phyloP scores from a whole-genome alignment of 2,329 filamentous ascomycete species.

The Trichoderma sp. region DNA sequence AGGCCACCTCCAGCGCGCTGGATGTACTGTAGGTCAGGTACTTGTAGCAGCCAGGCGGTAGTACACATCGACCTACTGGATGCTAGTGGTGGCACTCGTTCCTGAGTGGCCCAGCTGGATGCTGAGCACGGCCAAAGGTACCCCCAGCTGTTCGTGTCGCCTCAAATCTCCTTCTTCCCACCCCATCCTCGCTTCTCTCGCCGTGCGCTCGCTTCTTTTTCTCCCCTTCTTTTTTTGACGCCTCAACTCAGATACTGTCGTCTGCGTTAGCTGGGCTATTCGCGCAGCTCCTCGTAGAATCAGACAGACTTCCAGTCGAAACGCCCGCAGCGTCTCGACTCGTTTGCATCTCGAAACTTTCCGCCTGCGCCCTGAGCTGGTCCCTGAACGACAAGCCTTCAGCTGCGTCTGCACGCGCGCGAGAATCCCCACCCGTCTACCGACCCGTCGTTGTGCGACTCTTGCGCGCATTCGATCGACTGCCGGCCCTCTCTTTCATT shows the following conservation, averaged over 20 bases:
- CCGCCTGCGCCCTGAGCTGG: constrained; percentile 4
- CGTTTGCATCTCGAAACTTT: not conserved
- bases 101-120: not conserved
- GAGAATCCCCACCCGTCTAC: constrained; percentile 14
- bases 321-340: not conserved
- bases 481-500: constrained; percentile 5
- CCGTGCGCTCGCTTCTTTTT: constrained; percentile 12
- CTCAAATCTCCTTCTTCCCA: constrained; percentile 18
- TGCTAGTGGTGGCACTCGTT: constrained; percentile 2
- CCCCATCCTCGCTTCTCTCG: constrained; percentile 18
- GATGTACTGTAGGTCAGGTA: not conserved
- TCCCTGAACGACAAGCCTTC: constrained; percentile 10
- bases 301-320: not conserved
- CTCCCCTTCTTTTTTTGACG: not conserved
- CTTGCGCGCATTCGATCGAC: not conserved
- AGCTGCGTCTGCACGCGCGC: constrained; percentile 13
- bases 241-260: not conserved
- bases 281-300: not conserved
- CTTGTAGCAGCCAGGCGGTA: not conserved
- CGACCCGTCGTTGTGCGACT: constrained; percentile 7
- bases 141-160: constrained; percentile 18
- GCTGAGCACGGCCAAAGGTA: not conserved
- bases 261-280: constrained; percentile 14
- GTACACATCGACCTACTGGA: not conserved
- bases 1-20: not conserved